phyloP scores from a whole-genome alignment of 2,329 filamentous ascomycete species.

The Cytospora mali region DNA sequence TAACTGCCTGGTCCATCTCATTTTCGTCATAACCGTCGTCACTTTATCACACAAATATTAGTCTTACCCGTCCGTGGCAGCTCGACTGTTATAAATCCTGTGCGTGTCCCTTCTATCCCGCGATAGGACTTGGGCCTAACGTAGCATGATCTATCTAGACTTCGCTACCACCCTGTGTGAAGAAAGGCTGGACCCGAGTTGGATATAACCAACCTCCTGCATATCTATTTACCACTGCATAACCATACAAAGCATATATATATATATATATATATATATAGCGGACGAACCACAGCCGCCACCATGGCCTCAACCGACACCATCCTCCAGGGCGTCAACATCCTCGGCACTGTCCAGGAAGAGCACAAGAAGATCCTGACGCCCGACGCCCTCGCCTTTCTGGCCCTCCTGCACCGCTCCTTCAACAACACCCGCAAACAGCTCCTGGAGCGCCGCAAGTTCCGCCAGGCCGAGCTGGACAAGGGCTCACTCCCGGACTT shows the following conservation, averaged over 20 bases:
- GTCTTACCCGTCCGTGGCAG: background rate
- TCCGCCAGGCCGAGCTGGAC: slow-evolving; percentile 91
- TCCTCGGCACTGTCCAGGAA: slow-evolving; percentile 78
- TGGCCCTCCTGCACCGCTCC: slow-evolving; percentile 90
- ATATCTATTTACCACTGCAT: background rate
- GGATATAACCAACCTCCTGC: background rate
- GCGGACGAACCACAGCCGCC: slow-evolving; percentile 26
- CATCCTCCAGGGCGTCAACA: slow-evolving; percentile 84
- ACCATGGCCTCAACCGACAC: slow-evolving; percentile 71
- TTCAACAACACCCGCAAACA: slow-evolving; percentile 90
- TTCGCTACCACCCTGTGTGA: background rate
- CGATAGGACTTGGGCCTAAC: background rate
- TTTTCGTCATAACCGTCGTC: slow-evolving; percentile 16
- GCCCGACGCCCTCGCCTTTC: slow-evolving; percentile 86
- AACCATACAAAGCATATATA: background rate
- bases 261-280: too few species aligned
- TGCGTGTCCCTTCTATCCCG: background rate
- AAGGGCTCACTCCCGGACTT: slow-evolving; percentile 89
- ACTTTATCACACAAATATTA: background rate
- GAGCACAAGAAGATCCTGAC: slow-evolving; percentile 88
- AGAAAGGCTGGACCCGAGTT: slow-evolving; percentile 19
- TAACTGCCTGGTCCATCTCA: slow-evolving; percentile 9
- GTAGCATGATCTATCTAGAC: background rate
- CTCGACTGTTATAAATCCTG: slow-evolving; percentile 12
- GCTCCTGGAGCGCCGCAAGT: slow-evolving; percentile 81